Base-by-base conservation (phyloP, 169 alveolate genomes). In the Cystoisospora suis region DNA sequence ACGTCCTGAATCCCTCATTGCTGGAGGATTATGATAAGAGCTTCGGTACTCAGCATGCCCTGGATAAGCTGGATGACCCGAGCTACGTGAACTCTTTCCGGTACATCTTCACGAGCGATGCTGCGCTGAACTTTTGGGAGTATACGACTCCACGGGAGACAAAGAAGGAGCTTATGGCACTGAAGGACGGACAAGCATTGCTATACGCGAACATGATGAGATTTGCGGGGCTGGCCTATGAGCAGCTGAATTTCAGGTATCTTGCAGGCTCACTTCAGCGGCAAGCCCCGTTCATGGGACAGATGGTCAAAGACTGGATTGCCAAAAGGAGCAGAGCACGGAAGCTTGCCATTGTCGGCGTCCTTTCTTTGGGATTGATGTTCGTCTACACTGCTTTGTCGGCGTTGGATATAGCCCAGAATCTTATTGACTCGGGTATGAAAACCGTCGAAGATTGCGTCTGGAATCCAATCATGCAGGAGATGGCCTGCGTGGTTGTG, bases 271-370 rank as follows among this genome's bases (percentile, higher is more conserved):
- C 58, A 1, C 77, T 89, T 3, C 93, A 65, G 40, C 79, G 69
- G 75, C 93, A 89, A 58, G 93, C 93, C 32, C 93, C 93, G 65
- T 89, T 89, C 40, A 79, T 89, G 89, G 93, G 93, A 27, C 85
- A 89, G 85, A 79, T 89, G 93, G 77, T 89, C 44, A 56, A 77
- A 61, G 89, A 89, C 42, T 89, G 93, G 93, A 59, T 89, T 9
- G 32, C 77, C 23, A 80, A 61, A 32, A 79, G 93, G 49, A 77
- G 93, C 59, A 29, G 69, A 47, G 59, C 85, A 4, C 83, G 89
- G 49, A 56, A 77, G 42, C 44, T 59, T 34, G 89, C 93, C 23
- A 61, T 89, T 44, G 29, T 58, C 59, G 38, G 75, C 45, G 70
- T 77, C 3, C 53, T 89, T 32, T 79, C 85, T 36, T 61, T 89